Conservation (phyloP, 192 early-diverging fungal species). For the Dimargaris xerosporica region DNA sequence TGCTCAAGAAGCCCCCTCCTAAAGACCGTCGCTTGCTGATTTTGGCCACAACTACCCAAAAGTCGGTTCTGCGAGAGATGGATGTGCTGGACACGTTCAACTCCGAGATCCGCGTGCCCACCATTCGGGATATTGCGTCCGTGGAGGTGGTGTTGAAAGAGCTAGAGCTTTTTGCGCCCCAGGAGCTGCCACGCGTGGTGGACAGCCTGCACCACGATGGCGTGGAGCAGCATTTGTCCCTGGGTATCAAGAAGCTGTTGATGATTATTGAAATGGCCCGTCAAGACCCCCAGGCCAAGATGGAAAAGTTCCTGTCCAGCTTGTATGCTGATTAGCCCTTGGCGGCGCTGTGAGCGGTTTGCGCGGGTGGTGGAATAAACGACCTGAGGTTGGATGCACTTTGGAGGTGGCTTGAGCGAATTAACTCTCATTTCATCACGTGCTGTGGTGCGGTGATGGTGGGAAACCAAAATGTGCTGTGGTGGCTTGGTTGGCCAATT, state of each 20-base stretch:
- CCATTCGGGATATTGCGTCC: constrained; percentile 48
- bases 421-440: too few species aligned
- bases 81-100: constrained; percentile 77
- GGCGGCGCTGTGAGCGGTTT: too few species aligned
- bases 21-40: constrained; percentile 76
- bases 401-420: too few species aligned
- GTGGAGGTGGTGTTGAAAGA: constrained; percentile 55
- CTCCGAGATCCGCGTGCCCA: constrained; percentile 64
- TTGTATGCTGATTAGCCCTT: constrained; percentile 2
- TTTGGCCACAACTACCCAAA: constrained; percentile 73
- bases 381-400: too few species aligned
- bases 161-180: constrained; percentile 50
- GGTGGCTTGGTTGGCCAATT: too few species aligned
- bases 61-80: constrained; percentile 69
- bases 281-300: constrained; percentile 61
- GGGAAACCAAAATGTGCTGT: too few species aligned
- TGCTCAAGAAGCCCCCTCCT: constrained; percentile 84
- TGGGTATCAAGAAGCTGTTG: constrained; percentile 86
- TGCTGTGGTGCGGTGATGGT: too few species aligned
- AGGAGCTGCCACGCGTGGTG: constrained; percentile 43
- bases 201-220: constrained; percentile 32
- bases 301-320: constrained; percentile 41
- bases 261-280: constrained; percentile 82
- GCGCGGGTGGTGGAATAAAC: too few species aligned
- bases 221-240: constrained; percentile 41